Percentiles rank a stretch among this genome's conserved stretches.
Conservation (phyloP, 306 rosid species). For the Trifolium dubium region DNA sequence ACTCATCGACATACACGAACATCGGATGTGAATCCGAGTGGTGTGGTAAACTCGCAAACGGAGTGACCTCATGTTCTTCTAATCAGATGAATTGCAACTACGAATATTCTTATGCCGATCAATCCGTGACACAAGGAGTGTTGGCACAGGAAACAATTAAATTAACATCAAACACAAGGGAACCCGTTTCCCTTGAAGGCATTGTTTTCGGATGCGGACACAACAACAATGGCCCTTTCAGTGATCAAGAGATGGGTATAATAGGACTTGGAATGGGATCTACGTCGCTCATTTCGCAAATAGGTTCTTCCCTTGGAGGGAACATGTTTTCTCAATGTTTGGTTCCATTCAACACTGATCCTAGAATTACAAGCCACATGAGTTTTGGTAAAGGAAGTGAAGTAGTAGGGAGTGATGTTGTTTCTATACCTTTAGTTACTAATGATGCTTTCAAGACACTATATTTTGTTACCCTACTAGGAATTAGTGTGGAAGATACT, state of each 20-base stretch:
- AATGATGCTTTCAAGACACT: not conserved
- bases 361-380: not conserved
- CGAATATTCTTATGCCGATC: conserved; percentile 38
- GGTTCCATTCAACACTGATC: conserved; percentile 11
- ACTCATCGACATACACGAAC: conserved; percentile 43
- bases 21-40: conserved; percentile 37
- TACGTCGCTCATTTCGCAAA: not conserved
- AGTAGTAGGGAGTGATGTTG: conserved; percentile 46
- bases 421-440: conserved; percentile 32
- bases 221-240: conserved; percentile 30
- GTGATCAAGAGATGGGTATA: not conserved
- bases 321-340: conserved; percentile 12
- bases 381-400: conserved; percentile 52
- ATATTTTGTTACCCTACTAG: conserved; percentile 46
- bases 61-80: conserved; percentile 18
- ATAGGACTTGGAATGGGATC: conserved; percentile 1
- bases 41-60: conserved; percentile 17
- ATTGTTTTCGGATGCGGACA: conserved; percentile 56
- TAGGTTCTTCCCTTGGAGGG: not conserved
- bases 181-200: not conserved
- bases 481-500: conserved; percentile 46
- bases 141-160: conserved; percentile 46
- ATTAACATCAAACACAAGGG: conserved; percentile 31
- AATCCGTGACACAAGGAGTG: conserved; percentile 32
- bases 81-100: conserved; percentile 38